Evolutionary conservation across 352 stramenopile genomes (phyloP), one percentile per base, ranked within the genome.

Genomic region (Phytophthora pinifolia): DNA sequence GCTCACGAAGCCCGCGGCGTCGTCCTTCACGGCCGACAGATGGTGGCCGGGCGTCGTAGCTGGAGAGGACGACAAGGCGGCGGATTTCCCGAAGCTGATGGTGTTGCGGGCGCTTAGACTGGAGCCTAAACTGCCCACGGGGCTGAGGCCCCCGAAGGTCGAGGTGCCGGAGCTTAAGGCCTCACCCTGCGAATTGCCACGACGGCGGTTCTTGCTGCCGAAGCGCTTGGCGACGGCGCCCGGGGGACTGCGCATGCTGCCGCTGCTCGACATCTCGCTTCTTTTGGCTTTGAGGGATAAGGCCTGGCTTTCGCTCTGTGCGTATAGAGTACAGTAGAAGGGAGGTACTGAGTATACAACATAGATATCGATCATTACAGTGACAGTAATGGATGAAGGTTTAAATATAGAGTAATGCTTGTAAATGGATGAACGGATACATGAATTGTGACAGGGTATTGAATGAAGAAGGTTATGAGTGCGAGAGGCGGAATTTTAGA

Each of bases 161-260:
- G 25, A 22, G 37, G 51, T 58, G 41, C 70, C 70, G 20, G 46
- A 56, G 51, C 59, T 64, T 25, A 74, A 54, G n/a, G 68, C 55
- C 8, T 74, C 75, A 18, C 86, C 76, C 35, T 87, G 74, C 52
- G 73, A 86, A 64, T 86, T 91, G 34, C 78, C 81, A 49, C 81
- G 78, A 34, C 81, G 64, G 5, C 78, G 78, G 47, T 74, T 65
- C 59, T 89, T 88, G 44, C 61, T 83, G 22, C 22, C 4, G 55
- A 91, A 88, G 56, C 81, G 79, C 63, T 86, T 83, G 49, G 67
- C 71, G 47, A 86, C 82, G 46, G 70, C 70, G 49, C 67, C 62
- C 36, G 59, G 65, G 30, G 56, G 54, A 38, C 63, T 70, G 31
- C 62, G 66, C 46, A 45, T 52, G 44, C 39, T 70, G 34, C 61